Evolutionary conservation across 495 filamentous ascomycete genomes (phyloP).

Genomic region (Neurospora sp.): DNA sequence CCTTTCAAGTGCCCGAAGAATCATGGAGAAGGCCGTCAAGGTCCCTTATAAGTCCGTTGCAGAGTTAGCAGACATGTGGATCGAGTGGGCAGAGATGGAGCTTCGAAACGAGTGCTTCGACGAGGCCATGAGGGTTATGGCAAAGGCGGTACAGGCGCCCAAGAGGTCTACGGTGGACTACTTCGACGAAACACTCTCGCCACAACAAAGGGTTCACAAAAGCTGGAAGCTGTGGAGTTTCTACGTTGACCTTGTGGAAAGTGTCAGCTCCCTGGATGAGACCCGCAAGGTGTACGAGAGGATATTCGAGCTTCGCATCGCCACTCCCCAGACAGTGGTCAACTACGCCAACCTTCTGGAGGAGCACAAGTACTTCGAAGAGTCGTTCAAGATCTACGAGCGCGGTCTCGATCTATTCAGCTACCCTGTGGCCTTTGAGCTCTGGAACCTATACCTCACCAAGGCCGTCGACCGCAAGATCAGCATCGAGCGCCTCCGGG

Average conservation of each 20-base stretch:
- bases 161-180: slow-evolving; percentile 95
- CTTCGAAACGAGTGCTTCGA: slow-evolving; percentile 93
- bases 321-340: slow-evolving; percentile 95
- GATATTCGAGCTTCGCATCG: slow-evolving; percentile 96
- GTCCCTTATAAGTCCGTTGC: slow-evolving; percentile 92
- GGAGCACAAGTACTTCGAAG: slow-evolving; percentile 92
- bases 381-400: slow-evolving; percentile 97
- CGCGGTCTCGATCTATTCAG: slow-evolving; percentile 93
- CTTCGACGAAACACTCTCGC: slow-evolving; percentile 89
- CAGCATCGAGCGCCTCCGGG: slow-evolving; percentile 84
- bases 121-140: slow-evolving; percentile 88
- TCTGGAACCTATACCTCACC: slow-evolving; percentile 97
- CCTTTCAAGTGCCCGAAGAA: slow-evolving; percentile 72
- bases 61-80: slow-evolving; percentile 96
- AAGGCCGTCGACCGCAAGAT: slow-evolving; percentile 96
- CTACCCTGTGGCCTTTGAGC: slow-evolving; percentile 94
- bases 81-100: slow-evolving; percentile 98
- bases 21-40: slow-evolving; percentile 96
- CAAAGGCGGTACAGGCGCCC: slow-evolving; percentile 88
- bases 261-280: slow-evolving; percentile 82
- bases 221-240: slow-evolving; percentile 99
- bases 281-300: slow-evolving; percentile 91
- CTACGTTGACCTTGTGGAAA: slow-evolving; percentile 97
- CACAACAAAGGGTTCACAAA: slow-evolving; percentile 96
- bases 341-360: slow-evolving; percentile 97